phyloP scores from a whole-genome alignment of 2,329 filamentous ascomycete species.

The Juglanconis sp. region DNA sequence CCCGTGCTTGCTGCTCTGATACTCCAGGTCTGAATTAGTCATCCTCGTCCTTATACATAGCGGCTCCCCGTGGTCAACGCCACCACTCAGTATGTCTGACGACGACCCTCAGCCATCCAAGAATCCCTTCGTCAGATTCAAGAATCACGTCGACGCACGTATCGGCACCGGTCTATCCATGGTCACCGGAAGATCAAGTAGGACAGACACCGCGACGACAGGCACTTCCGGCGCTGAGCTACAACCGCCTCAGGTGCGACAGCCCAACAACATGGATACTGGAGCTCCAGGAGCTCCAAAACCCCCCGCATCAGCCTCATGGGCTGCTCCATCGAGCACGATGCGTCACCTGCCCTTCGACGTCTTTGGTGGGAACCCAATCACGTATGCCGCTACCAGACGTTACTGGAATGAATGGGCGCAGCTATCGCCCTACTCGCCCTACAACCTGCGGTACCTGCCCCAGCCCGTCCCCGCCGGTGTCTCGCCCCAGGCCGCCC shows the following conservation, averaged over 20 bases:
- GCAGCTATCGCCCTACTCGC: conserved; percentile 41
- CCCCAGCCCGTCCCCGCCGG: conserved; percentile 41
- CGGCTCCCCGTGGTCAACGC: not conserved
- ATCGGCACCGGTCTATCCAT: conserved; percentile 31
- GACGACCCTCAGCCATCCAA: conserved; percentile 20
- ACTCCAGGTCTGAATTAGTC: not conserved
- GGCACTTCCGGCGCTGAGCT: not conserved
- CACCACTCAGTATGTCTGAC: conserved; percentile 5
- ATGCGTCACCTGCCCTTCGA: too few species aligned
- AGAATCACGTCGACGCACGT: conserved; percentile 37
- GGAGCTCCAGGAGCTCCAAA: not conserved
- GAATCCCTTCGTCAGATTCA: conserved; percentile 40
- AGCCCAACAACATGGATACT: not conserved
- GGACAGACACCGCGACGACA: not conserved
- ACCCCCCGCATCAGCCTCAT: not conserved
- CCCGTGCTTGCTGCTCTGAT: not conserved
- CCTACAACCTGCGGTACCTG: conserved; percentile 41
- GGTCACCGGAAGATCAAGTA: conserved; percentile 23
- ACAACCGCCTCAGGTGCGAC: not conserved
- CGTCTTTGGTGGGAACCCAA: too few species aligned
- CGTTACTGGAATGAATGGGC: conserved; percentile 33
- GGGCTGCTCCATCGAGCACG: not conserved
- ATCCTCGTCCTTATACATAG: not conserved
- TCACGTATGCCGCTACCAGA: not conserved
- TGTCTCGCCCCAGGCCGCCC: conserved; percentile 25